Evolutionary conservation across 2,329 filamentous ascomycete genomes (phyloP), one percentile per base, ranked within the genome.

Genomic region (Nothophaeocryptopus gaeumannii): DNA sequence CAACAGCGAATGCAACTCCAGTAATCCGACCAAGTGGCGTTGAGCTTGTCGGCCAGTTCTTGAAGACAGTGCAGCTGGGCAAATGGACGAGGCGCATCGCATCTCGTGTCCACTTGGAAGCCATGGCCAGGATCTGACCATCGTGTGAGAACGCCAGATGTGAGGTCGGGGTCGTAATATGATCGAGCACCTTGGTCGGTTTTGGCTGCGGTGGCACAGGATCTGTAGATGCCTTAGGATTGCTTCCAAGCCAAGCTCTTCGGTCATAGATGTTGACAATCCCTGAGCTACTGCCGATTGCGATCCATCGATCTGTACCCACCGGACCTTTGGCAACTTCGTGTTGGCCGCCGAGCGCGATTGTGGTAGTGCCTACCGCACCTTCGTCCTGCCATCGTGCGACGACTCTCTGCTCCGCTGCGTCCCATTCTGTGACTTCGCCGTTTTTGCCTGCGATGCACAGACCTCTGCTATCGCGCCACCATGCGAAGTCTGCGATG

Each of bases 221-320:
- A 12, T 54, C 43, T 26, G 43, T 16, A 12, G 51, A 41, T n/a
- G 32, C 40, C 13, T 47, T 60, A 8, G 45, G 50, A 30, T 47
- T 47, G 15, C 50, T 44, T n/a, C 46, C 51, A 30, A 65, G 59
- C 72, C 89, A 84, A 26, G 79, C 75, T 56, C 80, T 75, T 5
- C 93, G 85, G 67, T 97, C 89, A 73, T 99, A 99, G 54, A 99
- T 78, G 70, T 97, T 97, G 50, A 95, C 83, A 50, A 99, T 88
- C 51, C 93, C 93, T 54, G 83, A 90, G 56, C 82, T 87, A 51
- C 86, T 91, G 9, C 93, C 93, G 37, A 96, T 76, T 0, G 88
- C 90, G 11, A 96, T 82, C 90, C 91, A 99, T 50, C 88, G 79
- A 70, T 96, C 88, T 3, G 85, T 85, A 20, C 91, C 92, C 3